Evolutionary conservation across 1,284 basidiomycete genomes (phyloP).

Genomic region (Cerioporus squamosus): DNA sequence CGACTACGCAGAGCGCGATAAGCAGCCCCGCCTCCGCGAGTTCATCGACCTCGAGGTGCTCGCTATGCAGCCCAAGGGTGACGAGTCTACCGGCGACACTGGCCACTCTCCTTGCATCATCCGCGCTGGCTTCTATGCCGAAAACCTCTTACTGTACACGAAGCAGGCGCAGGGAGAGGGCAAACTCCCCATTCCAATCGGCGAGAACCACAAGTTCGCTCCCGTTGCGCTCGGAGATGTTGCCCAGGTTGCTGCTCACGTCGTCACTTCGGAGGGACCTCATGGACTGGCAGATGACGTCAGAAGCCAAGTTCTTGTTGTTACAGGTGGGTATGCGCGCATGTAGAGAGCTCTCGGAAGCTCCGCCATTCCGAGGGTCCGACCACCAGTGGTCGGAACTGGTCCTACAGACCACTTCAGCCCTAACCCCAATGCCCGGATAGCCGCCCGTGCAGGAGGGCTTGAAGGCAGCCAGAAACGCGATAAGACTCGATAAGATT

Average conservation of each 20-base stretch:
- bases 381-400: too few species aligned
- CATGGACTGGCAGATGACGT: slow-evolving; percentile 27
- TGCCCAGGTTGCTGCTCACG: slow-evolving; percentile 25
- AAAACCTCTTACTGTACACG: slow-evolving; percentile 30
- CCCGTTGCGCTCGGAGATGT: slow-evolving; percentile 30
- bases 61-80: slow-evolving; percentile 26
- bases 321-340: slow-evolving; percentile 18
- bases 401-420: too few species aligned
- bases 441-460: too few species aligned
- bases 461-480: too few species aligned
- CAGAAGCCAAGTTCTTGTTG: slow-evolving; percentile 25
- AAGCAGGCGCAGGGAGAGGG: slow-evolving; percentile 29
- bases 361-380: too few species aligned
- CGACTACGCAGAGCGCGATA: slow-evolving; percentile 26
- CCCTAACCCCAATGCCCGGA: too few species aligned
- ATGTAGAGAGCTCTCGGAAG: not conserved
- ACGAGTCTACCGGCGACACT: slow-evolving; percentile 18
- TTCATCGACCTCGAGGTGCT: slow-evolving; percentile 30
- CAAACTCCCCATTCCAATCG: slow-evolving; percentile 25
- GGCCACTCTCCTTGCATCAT: slow-evolving; percentile 27
- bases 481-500: too few species aligned
- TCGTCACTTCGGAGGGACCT: slow-evolving; percentile 25
- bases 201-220: slow-evolving; percentile 26
- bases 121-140: slow-evolving; percentile 28
- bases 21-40: slow-evolving; percentile 28